These are phyloP conservation scores for Penicillium riverlandense DNA, from an alignment of 495 filamentous ascomycete genomes.

Conservation along the genomic window DNA sequence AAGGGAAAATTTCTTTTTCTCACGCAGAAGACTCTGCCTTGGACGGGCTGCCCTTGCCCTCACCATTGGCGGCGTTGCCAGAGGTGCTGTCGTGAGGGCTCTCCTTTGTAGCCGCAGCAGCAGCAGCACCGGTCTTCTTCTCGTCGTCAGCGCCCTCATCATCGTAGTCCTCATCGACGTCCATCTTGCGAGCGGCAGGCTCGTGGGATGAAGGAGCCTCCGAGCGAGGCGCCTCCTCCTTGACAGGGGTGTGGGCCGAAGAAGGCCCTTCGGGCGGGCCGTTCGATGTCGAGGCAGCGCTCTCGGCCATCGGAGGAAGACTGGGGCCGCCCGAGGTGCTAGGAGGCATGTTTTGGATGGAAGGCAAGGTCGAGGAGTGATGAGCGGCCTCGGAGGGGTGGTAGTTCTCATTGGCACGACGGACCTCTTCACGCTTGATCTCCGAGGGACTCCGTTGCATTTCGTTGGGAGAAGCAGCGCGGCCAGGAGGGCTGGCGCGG, in stretches of 20 bases:
- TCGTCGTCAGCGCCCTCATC: conserved; percentile 82
- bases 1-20: conserved; percentile 1
- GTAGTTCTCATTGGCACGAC: conserved; percentile 66
- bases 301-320: conserved; percentile 50
- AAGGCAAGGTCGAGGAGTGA: conserved; percentile 67
- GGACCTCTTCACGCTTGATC: conserved; percentile 59
- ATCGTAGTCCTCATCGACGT: conserved; percentile 95
- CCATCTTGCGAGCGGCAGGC: conserved; percentile 87
- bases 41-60: conserved; percentile 17
- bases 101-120: conserved; percentile 27
- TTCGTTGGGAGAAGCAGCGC: conserved; percentile 56
- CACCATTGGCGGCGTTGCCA: conserved; percentile 23
- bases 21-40: conserved; percentile 28
- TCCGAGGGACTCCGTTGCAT: conserved; percentile 73
- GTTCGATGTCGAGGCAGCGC: conserved; percentile 47
- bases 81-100: conserved; percentile 35
- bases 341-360: conserved; percentile 66
- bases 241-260: conserved; percentile 32
- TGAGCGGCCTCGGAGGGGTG: conserved; percentile 89
- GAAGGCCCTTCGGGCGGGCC: conserved; percentile 50
- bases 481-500: conserved; percentile 58
- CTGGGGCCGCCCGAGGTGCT: conserved; percentile 36
- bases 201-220: conserved; percentile 60
- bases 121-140: conserved; percentile 24
- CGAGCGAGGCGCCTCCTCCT: conserved; percentile 41